Evolutionary conservation across 306 rosid species (phyloP).

Genomic region (Quercus agrifolia): DNA sequence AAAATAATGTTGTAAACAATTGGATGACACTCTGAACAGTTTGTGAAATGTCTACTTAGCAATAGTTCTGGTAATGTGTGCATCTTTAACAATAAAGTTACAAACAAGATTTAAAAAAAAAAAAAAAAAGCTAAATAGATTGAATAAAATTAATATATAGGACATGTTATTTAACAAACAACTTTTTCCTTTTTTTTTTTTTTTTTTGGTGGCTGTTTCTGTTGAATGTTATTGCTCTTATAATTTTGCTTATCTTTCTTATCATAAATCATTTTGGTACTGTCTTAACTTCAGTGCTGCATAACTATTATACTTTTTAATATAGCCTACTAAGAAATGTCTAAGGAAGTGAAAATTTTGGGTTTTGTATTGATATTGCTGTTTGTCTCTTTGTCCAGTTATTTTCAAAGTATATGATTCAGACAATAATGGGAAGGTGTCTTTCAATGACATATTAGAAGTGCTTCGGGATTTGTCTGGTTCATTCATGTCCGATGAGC

Average conservation of each 20-base stretch:
- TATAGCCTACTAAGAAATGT: background rate
- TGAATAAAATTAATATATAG: too few species aligned
- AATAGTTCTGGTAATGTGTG: background rate
- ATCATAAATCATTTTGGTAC: background rate
- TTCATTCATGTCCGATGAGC: constrained; percentile 76
- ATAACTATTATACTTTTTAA: background rate
- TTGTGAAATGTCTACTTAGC: background rate
- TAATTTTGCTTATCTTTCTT: background rate
- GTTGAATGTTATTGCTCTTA: background rate
- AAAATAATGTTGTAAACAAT: too few species aligned
- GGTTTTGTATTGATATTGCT: background rate
- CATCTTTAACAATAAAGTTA: background rate
- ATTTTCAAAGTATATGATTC: constrained; percentile 87
- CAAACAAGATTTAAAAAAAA: too few species aligned
- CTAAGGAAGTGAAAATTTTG: constrained; percentile 1
- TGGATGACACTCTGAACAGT: background rate
- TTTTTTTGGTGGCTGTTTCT: background rate
- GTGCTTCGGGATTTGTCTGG: constrained; percentile 85
- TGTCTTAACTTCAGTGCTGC: background rate
- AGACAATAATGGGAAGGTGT: constrained; percentile 72
- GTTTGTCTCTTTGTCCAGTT: constrained; percentile 38
- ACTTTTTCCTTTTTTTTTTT: background rate
- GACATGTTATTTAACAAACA: background rate
- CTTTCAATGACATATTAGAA: constrained; percentile 68
- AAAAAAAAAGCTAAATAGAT: too few species aligned